Evolutionary conservation across 2,329 filamentous ascomycete species (phyloP).

Genomic region (Coniochaeta hoffmannii): DNA sequence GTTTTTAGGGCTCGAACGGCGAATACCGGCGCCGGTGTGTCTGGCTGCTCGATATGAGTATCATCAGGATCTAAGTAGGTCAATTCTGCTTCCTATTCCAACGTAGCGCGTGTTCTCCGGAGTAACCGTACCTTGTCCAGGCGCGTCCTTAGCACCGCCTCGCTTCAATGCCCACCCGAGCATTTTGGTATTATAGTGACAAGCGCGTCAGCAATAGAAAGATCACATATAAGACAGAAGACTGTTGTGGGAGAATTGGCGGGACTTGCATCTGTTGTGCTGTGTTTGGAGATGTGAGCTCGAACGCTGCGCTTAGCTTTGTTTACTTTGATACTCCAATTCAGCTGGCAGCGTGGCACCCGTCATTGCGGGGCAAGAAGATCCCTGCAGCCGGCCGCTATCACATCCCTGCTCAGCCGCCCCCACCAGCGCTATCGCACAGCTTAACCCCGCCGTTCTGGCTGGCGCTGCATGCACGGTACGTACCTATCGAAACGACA

Average conservation of each 20-base stretch:
- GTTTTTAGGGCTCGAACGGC: constrained; percentile 58
- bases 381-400: not conserved
- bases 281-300: not conserved
- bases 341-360: not conserved
- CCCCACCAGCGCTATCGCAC: not conserved
- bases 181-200: constrained; percentile 29
- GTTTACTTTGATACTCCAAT: constrained; percentile 2
- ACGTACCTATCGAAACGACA: not conserved
- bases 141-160: constrained; percentile 29
- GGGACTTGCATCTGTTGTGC: not conserved
- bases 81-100: not conserved
- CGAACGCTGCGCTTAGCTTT: not conserved
- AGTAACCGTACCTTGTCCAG: constrained; percentile 8
- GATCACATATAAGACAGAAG: not conserved
- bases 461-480: not conserved
- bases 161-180: constrained; percentile 53
- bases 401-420: not conserved
- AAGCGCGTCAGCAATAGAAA: not conserved
- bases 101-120: not conserved
- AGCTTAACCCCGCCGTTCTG: not conserved
- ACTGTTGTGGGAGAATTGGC: not conserved
- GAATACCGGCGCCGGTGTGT: constrained; percentile 60
- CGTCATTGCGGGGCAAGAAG: not conserved
- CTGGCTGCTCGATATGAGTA: constrained; percentile 47
- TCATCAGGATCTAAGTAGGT: constrained; percentile 21